Conservation (phyloP, 768 basidiomycete genomes). For the Suillus tomentosus region DNA sequence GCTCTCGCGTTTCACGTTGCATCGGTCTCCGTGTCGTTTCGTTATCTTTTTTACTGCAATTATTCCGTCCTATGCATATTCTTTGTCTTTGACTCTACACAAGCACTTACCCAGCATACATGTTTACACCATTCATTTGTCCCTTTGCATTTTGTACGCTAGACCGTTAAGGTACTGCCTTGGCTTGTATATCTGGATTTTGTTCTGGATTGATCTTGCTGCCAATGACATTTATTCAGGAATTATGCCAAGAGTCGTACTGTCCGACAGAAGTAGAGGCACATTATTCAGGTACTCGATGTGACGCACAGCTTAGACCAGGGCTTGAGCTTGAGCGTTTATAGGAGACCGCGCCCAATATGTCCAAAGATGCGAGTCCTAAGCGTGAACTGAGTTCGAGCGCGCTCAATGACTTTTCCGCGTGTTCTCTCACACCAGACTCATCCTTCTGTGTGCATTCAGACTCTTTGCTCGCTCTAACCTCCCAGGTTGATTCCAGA, state of each 20-base stretch:
- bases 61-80: conserved; percentile 35
- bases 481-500: not conserved
- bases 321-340: not conserved
- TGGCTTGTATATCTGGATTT: conserved; percentile 18
- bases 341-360: conserved; percentile 4
- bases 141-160: conserved; percentile 49
- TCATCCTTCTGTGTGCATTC: not conserved
- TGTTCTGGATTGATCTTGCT: conserved; percentile 8
- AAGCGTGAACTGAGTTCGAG: not conserved
- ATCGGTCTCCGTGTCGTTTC: conserved; percentile 28
- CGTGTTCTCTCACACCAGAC: conserved; percentile 7
- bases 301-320: too few relatives aligned
- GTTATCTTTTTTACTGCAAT: conserved; percentile 34
- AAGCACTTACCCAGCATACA: conserved; percentile 33
- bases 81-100: conserved; percentile 26
- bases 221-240: not conserved
- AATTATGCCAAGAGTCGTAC: not conserved
- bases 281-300: not conserved
- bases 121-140: conserved; percentile 19
- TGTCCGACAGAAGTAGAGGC: not conserved
- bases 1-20: conserved; percentile 25
- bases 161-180: conserved; percentile 28
- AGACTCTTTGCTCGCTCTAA: too few relatives aligned
- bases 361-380: conserved; percentile 4
- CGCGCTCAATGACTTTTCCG: conserved; percentile 8